phyloP scores from a whole-genome alignment of 495 filamentous ascomycete genomes.

The Penicillium longicatenatum region DNA sequence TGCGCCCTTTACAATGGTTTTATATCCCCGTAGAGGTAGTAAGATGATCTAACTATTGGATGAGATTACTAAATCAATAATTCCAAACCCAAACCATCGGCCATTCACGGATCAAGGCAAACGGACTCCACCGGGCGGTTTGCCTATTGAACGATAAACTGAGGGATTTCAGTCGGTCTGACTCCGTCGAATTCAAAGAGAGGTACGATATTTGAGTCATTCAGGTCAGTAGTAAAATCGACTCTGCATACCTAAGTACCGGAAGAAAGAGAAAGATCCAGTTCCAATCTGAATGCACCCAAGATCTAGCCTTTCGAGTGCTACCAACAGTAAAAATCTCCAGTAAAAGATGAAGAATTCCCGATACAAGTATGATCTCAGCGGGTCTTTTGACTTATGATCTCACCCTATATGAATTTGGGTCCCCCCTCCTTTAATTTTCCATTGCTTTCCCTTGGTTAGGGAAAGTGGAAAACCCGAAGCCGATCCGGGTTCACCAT shows the following conservation, averaged over 20 bases:
- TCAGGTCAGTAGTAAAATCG: too few relatives aligned
- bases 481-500: slow-evolving; percentile 24
- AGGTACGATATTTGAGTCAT: too few relatives aligned
- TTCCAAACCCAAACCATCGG: background rate
- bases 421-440: background rate
- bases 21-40: background rate
- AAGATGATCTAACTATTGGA: background rate
- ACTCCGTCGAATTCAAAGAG: background rate
- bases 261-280: too few relatives aligned
- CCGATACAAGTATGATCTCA: background rate
- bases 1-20: background rate
- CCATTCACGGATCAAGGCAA: slow-evolving; percentile 3
- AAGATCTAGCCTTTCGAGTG: too few relatives aligned
- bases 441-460: background rate
- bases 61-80: background rate
- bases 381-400: background rate
- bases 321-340: too few relatives aligned
- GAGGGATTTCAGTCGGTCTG: background rate
- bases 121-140: slow-evolving; percentile 1
- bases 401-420: background rate
- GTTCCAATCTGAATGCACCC: too few relatives aligned
- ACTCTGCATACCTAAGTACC: too few relatives aligned
- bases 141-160: background rate
- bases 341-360: background rate
- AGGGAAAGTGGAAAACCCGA: background rate